These are phyloP conservation scores for Vicia sativa DNA, from an alignment of 306 rosid genomes.

Conservation along the genomic window DNA sequence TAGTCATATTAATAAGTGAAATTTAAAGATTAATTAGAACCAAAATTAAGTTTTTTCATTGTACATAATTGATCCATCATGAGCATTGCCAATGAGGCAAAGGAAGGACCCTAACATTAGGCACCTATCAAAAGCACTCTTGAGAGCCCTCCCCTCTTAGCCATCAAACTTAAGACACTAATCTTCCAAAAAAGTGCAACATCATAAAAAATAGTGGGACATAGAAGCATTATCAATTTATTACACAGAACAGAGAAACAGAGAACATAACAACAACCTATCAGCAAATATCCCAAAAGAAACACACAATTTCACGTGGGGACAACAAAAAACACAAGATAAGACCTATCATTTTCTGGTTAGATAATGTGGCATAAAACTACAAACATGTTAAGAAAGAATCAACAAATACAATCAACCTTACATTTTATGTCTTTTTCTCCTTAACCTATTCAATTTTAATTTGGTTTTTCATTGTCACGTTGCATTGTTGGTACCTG, in stretches of 20 bases:
- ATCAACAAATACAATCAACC: constrained; percentile 20
- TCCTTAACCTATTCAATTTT: constrained; percentile 44
- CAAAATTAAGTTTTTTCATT: background rate
- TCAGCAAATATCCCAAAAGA: constrained; percentile 35
- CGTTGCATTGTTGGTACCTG: constrained; percentile 60
- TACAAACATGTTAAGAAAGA: constrained; percentile 33
- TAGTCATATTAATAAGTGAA: background rate
- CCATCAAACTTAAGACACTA: background rate
- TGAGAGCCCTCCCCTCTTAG: constrained; percentile 13
- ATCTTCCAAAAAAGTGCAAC: constrained; percentile 7
- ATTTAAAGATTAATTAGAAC: background rate
- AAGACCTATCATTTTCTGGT: constrained; percentile 41
- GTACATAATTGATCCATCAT: background rate
- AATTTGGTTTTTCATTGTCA: constrained; percentile 33
- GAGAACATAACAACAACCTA: constrained; percentile 32
- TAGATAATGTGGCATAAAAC: constrained; percentile 44
- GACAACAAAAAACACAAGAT: constrained; percentile 24
- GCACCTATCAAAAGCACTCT: background rate
- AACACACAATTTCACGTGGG: constrained; percentile 41
- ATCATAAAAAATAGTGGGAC: constrained; percentile 18
- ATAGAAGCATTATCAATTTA: constrained; percentile 32
- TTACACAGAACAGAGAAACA: constrained; percentile 35
- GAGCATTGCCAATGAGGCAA: constrained; percentile 8
- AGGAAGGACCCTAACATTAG: constrained; percentile 19
- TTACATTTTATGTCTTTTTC: constrained; percentile 2